These are phyloP conservation scores for Lentinula novae-zelandiae DNA, from an alignment of 1,284 basidiomycete genomes.

Conservation along the genomic window DNA sequence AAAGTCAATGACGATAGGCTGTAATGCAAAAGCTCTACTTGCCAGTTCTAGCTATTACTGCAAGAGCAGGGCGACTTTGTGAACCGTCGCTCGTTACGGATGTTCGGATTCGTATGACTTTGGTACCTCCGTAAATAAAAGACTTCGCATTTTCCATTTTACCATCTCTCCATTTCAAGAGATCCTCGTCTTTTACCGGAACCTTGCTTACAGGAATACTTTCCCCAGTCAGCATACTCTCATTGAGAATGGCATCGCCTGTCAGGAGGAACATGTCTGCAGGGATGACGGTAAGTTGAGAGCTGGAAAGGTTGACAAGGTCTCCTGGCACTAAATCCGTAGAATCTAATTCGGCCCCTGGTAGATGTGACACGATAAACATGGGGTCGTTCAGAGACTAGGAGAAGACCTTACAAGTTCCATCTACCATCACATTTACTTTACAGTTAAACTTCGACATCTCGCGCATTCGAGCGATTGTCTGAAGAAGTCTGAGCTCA, in stretches of 20 bases:
- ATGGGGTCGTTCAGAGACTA: neutral
- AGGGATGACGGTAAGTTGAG: constrained; percentile 76
- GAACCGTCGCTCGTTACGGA: constrained; percentile 51
- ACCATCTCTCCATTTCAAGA: constrained; percentile 66
- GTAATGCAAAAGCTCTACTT: constrained; percentile 13
- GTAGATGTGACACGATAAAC: constrained; percentile 1
- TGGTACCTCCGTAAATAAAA: constrained; percentile 91
- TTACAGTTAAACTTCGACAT: constrained; percentile 93
- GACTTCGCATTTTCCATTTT: constrained; percentile 81
- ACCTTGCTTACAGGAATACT: constrained; percentile 91
- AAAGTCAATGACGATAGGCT: neutral
- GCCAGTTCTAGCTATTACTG: constrained; percentile 91
- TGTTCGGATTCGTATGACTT: constrained; percentile 87
- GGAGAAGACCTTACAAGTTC: constrained; percentile 54
- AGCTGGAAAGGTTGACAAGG: constrained; percentile 83
- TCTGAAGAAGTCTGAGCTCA: constrained; percentile 40
- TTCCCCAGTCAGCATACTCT: constrained; percentile 98
- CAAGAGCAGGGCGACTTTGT: constrained; percentile 68
- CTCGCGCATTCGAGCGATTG: constrained; percentile 91
- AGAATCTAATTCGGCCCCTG: constrained; percentile 78
- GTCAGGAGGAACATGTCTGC: constrained; percentile 91
- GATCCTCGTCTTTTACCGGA: constrained; percentile 71
- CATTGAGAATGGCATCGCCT: constrained; percentile 97
- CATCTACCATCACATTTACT: constrained; percentile 72
- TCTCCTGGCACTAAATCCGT: constrained; percentile 89